Base-by-base conservation (phyloP, 345 rosid species). In the Chamaenerion angustifolium region DNA sequence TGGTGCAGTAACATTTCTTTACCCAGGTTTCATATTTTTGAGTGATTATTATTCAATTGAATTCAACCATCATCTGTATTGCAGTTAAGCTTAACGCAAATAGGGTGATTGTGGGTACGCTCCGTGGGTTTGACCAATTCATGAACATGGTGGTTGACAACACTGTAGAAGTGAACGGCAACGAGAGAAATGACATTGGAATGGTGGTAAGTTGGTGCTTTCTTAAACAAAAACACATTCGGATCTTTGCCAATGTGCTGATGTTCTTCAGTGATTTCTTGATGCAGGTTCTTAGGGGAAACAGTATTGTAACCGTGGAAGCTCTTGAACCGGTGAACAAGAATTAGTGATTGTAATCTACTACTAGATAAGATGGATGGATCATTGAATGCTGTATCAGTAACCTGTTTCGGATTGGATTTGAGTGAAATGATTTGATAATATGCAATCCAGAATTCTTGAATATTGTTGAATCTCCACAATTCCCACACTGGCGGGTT, bases 61-160 rank as follows among this genome's bases (percentile, higher is more conserved):
- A 31, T 7, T 31, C 37, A 19, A 46, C 19, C 10, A 8, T 31
- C 25, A 14, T 19, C 13, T 44, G 17, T 31, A 13, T 23, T 46
- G 61, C 61, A 62, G 66, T 62, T 45, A 62, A 62, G 61, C 61
- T 62, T 11, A 62, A 62, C 0, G 66, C 66, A 1, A 62, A 62
- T 51, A 50, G 66, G 43, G 56, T 56, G 61, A 55, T 62, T 11
- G 46, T 62, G 42, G 66, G 66, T 49, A 56, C 61, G 1, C 61
- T 62, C 6, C 66, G 66, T 62, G 66, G 66, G 13, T 62, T 62
- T 12, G 66, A 62, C 55, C 66, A 62, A 54, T 62, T 62, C 42
- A 62, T 62, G 66, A 62, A 62, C 57, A 50, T 62, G 14, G 66
- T 62, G 56, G 50, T 62, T 49, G 66, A 62, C 37, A 55, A 62